phyloP scores from a whole-genome alignment of 306 rosid species.

The Vigna nakashimae region DNA sequence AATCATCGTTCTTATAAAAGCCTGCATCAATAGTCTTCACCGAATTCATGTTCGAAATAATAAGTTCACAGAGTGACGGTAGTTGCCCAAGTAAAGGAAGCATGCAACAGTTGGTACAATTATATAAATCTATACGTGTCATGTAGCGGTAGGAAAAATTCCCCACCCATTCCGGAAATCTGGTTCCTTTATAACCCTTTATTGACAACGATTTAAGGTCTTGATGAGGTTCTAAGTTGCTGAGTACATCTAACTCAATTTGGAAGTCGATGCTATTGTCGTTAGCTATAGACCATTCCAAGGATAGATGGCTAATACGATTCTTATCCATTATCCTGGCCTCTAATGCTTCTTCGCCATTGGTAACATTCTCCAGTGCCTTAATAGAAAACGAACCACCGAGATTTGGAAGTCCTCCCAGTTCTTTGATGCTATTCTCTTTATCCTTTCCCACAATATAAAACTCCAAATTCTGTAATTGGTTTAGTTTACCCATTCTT shows the following conservation, averaged over 20 bases:
- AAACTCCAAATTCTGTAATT: not conserved
- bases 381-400: not conserved
- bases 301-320: not conserved
- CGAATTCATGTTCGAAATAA: no score
- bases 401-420: constrained; percentile 1
- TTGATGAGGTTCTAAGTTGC: not conserved
- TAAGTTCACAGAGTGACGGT: no score
- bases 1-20: no score
- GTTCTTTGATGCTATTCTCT: not conserved
- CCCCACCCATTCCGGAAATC: no score
- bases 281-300: not conserved
- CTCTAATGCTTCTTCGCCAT: not conserved
- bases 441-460: not conserved
- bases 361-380: not conserved
- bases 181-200: no score
- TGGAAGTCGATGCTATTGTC: not conserved
- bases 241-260: not conserved
- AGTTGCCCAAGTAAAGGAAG: no score
- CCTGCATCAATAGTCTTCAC: no score
- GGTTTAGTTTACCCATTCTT: not conserved
- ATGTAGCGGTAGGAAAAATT: no score
- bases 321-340: not conserved
- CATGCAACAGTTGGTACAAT: no score
- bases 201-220: not conserved
- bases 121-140: no score